These are phyloP conservation scores for Triticum urartu DNA, from an alignment of 176 grass and related monocot genomes.

Conservation along the genomic window DNA sequence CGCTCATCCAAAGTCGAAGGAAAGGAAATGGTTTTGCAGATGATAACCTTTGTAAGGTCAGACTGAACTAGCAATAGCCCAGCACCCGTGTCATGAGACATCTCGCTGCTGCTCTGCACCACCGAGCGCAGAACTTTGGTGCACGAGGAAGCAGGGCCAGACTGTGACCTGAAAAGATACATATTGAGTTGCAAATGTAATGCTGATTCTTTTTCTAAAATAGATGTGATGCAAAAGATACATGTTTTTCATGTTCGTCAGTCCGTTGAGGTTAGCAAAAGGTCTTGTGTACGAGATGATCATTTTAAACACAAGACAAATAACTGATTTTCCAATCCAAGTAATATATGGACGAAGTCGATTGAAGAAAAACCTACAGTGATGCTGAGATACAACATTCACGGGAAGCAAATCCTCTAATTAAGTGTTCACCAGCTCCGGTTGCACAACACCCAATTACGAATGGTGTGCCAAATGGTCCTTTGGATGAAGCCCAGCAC, in stretches of 20 bases:
- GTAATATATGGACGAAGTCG: neutral
- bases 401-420: constrained; percentile 88
- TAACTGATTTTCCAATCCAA: neutral
- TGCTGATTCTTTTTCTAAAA: neutral
- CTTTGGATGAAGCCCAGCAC: constrained; percentile 90
- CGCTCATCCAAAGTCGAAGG: neutral
- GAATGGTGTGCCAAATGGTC: constrained; percentile 65
- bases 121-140: constrained; percentile 59
- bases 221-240: neutral
- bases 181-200: neutral
- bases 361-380: constrained; percentile 45
- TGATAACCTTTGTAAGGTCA: constrained; percentile 60
- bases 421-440: constrained; percentile 88
- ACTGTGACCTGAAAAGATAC: constrained; percentile 56
- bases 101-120: constrained; percentile 58
- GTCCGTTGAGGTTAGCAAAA: neutral
- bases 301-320: neutral
- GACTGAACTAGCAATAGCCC: constrained; percentile 85
- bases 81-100: constrained; percentile 67
- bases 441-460: constrained; percentile 75
- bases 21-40: constrained; percentile 3
- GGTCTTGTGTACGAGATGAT: neutral
- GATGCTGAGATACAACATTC: constrained; percentile 87
- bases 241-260: neutral
- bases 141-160: constrained; percentile 73